Evolutionary conservation across 2,329 filamentous ascomycete genomes (phyloP).

Genomic region (Xylariaceae sp.): DNA sequence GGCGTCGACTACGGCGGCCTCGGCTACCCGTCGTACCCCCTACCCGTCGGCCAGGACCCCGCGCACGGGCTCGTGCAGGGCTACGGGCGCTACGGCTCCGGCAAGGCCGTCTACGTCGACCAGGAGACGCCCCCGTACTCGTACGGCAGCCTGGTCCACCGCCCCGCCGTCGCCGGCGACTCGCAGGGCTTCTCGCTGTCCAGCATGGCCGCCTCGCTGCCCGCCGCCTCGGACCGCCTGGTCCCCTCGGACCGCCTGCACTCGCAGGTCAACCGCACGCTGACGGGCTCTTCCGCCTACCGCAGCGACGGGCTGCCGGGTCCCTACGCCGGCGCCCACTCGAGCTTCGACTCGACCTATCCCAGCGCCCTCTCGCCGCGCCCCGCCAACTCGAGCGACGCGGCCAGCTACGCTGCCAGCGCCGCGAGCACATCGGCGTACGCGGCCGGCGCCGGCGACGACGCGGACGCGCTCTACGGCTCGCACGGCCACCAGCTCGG

Average conservation of each 20-base stretch:
- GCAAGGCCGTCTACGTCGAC: conserved; percentile 29
- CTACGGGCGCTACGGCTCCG: conserved; percentile 22
- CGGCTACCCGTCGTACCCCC: conserved; percentile 25
- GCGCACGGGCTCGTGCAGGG: conserved; percentile 22
- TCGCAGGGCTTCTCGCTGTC: conserved; percentile 33
- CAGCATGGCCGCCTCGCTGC: conserved; percentile 33
- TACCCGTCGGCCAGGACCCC: conserved; percentile 28
- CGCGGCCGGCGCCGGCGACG: conserved; percentile 5
- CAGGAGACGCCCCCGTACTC: conserved; percentile 24
- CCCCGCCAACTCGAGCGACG: conserved; percentile 6
- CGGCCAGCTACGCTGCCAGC: conserved; percentile 10
- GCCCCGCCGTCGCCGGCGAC: conserved; percentile 25
- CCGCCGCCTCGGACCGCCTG: conserved; percentile 21
- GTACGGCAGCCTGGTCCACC: conserved; percentile 30
- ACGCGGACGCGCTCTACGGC: conserved; percentile 10
- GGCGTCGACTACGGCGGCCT: conserved; percentile 27
- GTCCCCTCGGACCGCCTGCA: conserved; percentile 24
- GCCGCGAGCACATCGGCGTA: conserved; percentile 9
- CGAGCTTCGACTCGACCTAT: conserved; percentile 18
- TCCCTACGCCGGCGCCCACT: conserved; percentile 18
- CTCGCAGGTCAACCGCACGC: conserved; percentile 25
- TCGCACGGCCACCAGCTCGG: conserved; percentile 12
- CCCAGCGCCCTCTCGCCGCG: conserved; percentile 8
- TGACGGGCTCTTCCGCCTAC: conserved; percentile 24
- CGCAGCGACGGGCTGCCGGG: conserved; percentile 18